Percentiles rank a stretch among this genome's conserved stretches.
Evolutionary conservation across 495 filamentous ascomycete species (phyloP).

Genomic region (Mytilinidion resinicola): DNA sequence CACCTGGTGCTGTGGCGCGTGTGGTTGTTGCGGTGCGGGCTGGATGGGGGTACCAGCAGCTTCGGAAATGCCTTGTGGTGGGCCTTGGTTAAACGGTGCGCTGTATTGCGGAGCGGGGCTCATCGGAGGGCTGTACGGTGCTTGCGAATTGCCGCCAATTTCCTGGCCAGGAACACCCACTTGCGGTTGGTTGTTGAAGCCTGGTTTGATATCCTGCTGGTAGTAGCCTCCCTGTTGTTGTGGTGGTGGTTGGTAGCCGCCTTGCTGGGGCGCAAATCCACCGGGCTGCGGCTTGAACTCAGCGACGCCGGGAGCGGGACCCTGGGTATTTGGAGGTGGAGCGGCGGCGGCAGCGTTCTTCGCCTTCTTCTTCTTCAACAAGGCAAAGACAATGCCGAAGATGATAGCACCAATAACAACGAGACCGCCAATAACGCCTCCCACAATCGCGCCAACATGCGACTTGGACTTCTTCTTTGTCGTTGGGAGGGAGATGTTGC

Average conservation of each 20-base stretch:
- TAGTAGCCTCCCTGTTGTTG: constrained; percentile 7
- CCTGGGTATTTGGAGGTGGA: background rate
- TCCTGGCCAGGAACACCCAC: constrained; percentile 8
- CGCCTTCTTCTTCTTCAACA: constrained; percentile 16
- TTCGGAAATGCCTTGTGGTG: constrained; percentile 10
- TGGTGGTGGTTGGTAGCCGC: background rate
- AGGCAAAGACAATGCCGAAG: constrained; percentile 13
- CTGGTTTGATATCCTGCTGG: constrained; percentile 7
- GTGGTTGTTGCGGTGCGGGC: background rate
- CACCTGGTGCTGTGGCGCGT: background rate
- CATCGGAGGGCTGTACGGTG: constrained; percentile 10
- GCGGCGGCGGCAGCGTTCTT: background rate
- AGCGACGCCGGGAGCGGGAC: constrained; percentile 18
- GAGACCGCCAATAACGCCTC: constrained; percentile 21
- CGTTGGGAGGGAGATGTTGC: background rate
- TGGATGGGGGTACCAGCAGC: constrained; percentile 16
- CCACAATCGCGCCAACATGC: constrained; percentile 21
- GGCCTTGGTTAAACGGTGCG: background rate
- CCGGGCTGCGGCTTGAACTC: constrained; percentile 21
- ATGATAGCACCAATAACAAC: constrained; percentile 17
- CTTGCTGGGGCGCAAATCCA: constrained; percentile 5
- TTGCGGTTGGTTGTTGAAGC: background rate
- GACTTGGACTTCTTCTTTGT: constrained; percentile 7
- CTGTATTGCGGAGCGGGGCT: constrained; percentile 19
- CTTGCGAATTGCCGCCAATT: background rate